Conservation (phyloP, 164 flowering plant genomes). For the Taxillus chinensis region DNA sequence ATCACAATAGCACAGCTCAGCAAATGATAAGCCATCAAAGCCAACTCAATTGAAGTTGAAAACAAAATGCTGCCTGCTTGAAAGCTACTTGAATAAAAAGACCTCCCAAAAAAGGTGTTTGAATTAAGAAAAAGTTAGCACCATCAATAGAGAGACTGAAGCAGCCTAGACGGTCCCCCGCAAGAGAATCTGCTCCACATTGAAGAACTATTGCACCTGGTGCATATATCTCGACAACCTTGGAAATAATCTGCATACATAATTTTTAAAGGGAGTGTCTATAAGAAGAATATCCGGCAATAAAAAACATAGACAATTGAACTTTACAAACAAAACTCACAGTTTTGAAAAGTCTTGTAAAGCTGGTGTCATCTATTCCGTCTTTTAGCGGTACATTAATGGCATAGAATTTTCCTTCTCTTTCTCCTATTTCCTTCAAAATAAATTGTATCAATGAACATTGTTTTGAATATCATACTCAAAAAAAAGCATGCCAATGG, state of each 20-base stretch:
- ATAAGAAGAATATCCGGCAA: too few species aligned
- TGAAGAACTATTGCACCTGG: slow-evolving; percentile 96
- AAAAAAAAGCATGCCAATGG: background rate
- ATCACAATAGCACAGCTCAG: background rate
- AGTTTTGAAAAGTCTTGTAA: slow-evolving; percentile 79
- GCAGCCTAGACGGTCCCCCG: slow-evolving; percentile 96
- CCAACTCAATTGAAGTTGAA: background rate
- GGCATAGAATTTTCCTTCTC: slow-evolving; percentile 93
- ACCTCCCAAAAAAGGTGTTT: too few species aligned
- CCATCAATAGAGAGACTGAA: slow-evolving; percentile 99
- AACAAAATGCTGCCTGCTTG: background rate
- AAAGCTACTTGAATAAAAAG: too few species aligned
- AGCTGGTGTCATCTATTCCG: slow-evolving; percentile 92
- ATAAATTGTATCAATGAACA: slow-evolving; percentile 11
- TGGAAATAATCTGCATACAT: slow-evolving; percentile 62
- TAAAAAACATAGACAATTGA: too few species aligned
- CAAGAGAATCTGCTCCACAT: slow-evolving; percentile 99
- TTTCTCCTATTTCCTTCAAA: slow-evolving; percentile 87
- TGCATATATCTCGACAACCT: slow-evolving; percentile 84
- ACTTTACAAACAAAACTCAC: slow-evolving; percentile 34
- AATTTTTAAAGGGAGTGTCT: background rate
- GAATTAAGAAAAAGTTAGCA: slow-evolving; percentile 16
- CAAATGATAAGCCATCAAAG: background rate
- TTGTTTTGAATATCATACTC: background rate
- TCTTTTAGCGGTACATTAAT: slow-evolving; percentile 95